Conservation (phyloP, 108 stramenopile species). For the Cyclotella atomus region DNA sequence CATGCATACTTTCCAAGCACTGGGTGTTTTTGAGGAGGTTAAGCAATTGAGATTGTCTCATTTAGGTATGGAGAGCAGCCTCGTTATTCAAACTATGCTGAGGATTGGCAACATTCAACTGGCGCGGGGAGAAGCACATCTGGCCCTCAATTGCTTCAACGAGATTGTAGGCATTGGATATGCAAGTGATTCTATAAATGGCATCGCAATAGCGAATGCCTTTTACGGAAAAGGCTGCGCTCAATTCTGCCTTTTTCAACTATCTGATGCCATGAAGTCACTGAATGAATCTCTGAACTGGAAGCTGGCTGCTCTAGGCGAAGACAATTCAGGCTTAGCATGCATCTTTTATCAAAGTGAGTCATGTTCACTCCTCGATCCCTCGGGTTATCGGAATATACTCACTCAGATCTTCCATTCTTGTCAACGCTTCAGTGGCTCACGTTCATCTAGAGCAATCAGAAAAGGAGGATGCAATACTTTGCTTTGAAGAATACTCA, state of each 20-base stretch:
- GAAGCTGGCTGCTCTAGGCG: constrained; percentile 50
- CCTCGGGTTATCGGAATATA: background rate
- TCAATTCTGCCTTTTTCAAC: constrained; percentile 40
- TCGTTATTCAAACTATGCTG: constrained; percentile 46
- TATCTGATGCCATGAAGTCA: constrained; percentile 56
- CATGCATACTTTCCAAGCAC: constrained; percentile 9
- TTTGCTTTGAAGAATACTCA: constrained; percentile 46
- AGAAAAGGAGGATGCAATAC: constrained; percentile 35
- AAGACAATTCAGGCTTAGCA: constrained; percentile 47
- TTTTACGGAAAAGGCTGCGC: constrained; percentile 57
- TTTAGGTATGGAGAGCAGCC: constrained; percentile 32
- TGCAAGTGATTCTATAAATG: constrained; percentile 42
- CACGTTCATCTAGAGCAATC: constrained; percentile 50
- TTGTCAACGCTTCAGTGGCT: constrained; percentile 15
- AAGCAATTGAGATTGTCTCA: constrained; percentile 30
- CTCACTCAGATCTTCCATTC: background rate
- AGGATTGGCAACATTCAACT: constrained; percentile 51
- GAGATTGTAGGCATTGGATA: constrained; percentile 52
- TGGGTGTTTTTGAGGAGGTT: constrained; percentile 40
- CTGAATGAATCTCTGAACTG: constrained; percentile 53
- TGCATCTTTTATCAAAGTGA: constrained; percentile 54
- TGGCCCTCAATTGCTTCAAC: constrained; percentile 44
- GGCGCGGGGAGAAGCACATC: constrained; percentile 38
- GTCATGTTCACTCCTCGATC: background rate
- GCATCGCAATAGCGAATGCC: constrained; percentile 48